Conservation (phyloP, 495 filamentous ascomycete genomes). For the Penicillium longicatenatum region DNA sequence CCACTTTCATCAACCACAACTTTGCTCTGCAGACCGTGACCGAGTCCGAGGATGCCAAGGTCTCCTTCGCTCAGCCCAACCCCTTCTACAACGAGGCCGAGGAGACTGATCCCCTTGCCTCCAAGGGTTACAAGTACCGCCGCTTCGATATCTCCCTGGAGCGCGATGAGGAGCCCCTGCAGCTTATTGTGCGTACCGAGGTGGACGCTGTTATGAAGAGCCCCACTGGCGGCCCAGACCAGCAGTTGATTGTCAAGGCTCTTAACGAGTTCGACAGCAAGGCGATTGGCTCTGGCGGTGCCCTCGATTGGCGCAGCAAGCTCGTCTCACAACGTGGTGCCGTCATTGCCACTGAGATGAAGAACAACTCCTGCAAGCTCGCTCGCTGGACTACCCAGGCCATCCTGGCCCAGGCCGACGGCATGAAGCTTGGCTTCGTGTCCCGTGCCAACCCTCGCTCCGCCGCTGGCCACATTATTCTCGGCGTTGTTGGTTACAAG, state of each 20-base stretch:
- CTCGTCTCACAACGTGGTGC: constrained; percentile 90
- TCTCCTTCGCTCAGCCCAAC: constrained; percentile 83
- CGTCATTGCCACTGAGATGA: constrained; percentile 98
- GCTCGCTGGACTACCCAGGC: constrained; percentile 95
- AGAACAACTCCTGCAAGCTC: constrained; percentile 99
- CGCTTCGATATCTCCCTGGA: constrained; percentile 92
- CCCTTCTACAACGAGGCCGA: constrained; percentile 95
- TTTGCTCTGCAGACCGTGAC: constrained; percentile 91
- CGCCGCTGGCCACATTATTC: constrained; percentile 86
- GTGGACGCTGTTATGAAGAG: constrained; percentile 95
- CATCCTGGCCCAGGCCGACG: constrained; percentile 91
- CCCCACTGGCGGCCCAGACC: constrained; percentile 81
- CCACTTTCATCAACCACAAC: constrained; percentile 99
- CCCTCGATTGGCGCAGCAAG: constrained; percentile 94
- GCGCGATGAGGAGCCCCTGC: constrained; percentile 85
- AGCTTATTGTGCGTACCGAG: constrained; percentile 94
- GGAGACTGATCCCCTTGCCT: constrained; percentile 89
- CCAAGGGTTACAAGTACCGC: constrained; percentile 97
- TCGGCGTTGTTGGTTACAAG: constrained; percentile 96
- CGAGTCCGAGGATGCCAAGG: constrained; percentile 74
- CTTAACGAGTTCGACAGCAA: constrained; percentile 99
- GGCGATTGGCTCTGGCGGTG: constrained; percentile 90
- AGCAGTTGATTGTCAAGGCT: constrained; percentile 89
- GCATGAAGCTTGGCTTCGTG: constrained; percentile 99
- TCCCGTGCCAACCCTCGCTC: constrained; percentile 89